These are phyloP conservation scores for Plasmodium gaboni DNA, from an alignment of 169 alveolate species.

Conservation along the genomic window DNA sequence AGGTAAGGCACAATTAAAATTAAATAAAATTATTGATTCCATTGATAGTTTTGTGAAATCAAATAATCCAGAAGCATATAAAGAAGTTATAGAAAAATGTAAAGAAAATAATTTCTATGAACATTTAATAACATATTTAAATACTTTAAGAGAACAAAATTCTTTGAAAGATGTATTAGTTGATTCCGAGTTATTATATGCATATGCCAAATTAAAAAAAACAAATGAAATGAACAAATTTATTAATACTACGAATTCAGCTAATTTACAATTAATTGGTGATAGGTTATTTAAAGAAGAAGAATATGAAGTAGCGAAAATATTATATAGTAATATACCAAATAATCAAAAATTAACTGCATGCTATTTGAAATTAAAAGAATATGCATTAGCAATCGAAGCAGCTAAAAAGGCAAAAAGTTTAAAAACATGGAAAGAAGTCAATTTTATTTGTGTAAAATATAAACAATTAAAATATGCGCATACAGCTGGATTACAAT, in stretches of 20 bases:
- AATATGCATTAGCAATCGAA: conserved; percentile 96
- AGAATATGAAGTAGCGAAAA: conserved; percentile 93
- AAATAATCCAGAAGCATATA: conserved; percentile 66
- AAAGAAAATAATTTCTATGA: conserved; percentile 79
- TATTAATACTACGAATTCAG: conserved; percentile 70
- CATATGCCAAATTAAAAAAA: conserved; percentile 76
- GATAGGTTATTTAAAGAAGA: conserved; percentile 86
- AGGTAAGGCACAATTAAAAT: conserved; percentile 96
- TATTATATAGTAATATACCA: conserved; percentile 94
- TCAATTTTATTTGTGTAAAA: conserved; percentile 94
- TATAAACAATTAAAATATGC: conserved; percentile 91
- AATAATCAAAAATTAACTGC: conserved; percentile 98
- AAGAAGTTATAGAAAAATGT: conserved; percentile 75
- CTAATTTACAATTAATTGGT: conserved; percentile 83
- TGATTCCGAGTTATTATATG: conserved; percentile 64
- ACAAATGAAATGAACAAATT: conserved; percentile 70
- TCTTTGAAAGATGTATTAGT: conserved; percentile 76
- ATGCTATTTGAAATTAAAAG: conserved; percentile 95
- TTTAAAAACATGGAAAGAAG: conserved; percentile 95
- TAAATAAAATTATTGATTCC: conserved; percentile 92
- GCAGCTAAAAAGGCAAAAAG: conserved; percentile 99
- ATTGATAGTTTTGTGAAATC: conserved; percentile 93
- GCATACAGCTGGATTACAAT: conserved; percentile 95
- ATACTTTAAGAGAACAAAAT: conserved; percentile 76
- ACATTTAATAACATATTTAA: conserved; percentile 80